A percentile compares a stretch with the other conserved stretches of the same genome.
Conservation (phyloP, 179 eudicot species). For the Spergularia azorica region DNA sequence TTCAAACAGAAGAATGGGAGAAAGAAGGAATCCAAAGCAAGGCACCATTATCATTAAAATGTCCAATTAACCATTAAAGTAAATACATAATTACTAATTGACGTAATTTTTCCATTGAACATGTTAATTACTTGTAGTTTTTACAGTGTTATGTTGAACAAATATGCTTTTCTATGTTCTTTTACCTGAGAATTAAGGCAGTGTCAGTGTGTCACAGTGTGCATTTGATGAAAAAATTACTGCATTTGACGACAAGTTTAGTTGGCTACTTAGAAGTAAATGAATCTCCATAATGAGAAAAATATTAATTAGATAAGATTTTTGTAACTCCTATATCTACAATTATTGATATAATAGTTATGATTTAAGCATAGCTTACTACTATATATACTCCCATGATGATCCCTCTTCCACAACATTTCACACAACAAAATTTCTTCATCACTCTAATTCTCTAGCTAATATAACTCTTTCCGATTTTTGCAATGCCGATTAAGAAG, state of each 20-base stretch:
- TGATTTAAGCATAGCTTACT: background rate
- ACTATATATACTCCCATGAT: constrained; percentile 28
- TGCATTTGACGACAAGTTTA: background rate
- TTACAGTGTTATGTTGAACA: background rate
- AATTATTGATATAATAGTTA: constrained; percentile 25
- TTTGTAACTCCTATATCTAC: constrained; percentile 38
- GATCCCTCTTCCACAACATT: background rate
- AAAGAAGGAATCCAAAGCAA: constrained; percentile 13
- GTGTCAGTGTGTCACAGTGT: too few species aligned
- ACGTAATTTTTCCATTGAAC: background rate
- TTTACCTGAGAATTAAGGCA: background rate
- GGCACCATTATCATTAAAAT: constrained; percentile 1
- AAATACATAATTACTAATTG: background rate
- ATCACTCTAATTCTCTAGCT: background rate
- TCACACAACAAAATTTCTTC: constrained; percentile 10
- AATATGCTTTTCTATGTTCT: constrained; percentile 20
- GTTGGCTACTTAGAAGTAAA: constrained; percentile 23
- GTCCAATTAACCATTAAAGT: background rate
- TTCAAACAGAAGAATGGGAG: background rate
- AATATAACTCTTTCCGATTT: background rate
- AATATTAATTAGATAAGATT: constrained; percentile 35
- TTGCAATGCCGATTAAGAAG: constrained; percentile 38
- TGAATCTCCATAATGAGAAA: constrained; percentile 44
- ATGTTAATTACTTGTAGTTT: background rate
- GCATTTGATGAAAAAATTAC: too few species aligned